Evolutionary conservation across 345 rosid genomes (phyloP).

Genomic region (Cardamine chenopodiifolia): DNA sequence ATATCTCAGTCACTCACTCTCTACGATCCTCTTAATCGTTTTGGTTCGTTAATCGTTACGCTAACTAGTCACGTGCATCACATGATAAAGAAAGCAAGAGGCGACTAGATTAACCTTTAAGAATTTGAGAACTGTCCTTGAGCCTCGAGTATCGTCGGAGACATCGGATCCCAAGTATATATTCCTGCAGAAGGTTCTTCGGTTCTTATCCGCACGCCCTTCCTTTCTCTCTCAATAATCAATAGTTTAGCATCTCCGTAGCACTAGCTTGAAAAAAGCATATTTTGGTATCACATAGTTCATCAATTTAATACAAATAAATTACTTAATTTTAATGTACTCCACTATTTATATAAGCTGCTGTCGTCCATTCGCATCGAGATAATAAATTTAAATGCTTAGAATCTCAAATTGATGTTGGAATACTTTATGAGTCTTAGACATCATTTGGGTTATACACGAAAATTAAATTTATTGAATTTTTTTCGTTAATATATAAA

Average conservation of each 20-base stretch:
- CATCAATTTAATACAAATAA: not conserved
- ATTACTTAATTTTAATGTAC: not conserved
- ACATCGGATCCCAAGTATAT: slow-evolving; percentile 18
- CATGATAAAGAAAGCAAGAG: slow-evolving; percentile 7
- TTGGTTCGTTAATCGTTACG: slow-evolving; percentile 2
- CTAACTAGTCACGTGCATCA: slow-evolving; percentile 14
- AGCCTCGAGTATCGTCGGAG: slow-evolving; percentile 13
- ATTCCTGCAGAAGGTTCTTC: slow-evolving; percentile 29
- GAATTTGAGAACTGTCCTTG: slow-evolving; percentile 11
- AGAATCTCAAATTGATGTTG: not conserved
- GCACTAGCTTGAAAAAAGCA: not conserved
- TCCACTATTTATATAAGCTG: not conserved
- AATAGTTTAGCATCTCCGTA: not conserved
- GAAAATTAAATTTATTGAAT: not conserved
- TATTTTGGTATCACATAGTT: not conserved
- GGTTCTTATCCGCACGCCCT: slow-evolving; percentile 30
- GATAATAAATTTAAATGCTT: not conserved
- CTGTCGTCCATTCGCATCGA: not conserved
- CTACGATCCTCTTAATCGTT: not conserved
- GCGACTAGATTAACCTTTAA: slow-evolving; percentile 5
- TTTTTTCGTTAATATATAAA: no score
- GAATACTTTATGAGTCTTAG: not conserved
- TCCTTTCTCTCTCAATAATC: not conserved
- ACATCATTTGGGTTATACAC: not conserved
- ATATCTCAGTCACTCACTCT: not conserved